A percentile compares a stretch with the other conserved stretches of the same genome.
These are phyloP conservation scores for Arthroderma uncinatum DNA, from an alignment of 2,329 filamentous ascomycete species.

Conservation along the genomic window DNA sequence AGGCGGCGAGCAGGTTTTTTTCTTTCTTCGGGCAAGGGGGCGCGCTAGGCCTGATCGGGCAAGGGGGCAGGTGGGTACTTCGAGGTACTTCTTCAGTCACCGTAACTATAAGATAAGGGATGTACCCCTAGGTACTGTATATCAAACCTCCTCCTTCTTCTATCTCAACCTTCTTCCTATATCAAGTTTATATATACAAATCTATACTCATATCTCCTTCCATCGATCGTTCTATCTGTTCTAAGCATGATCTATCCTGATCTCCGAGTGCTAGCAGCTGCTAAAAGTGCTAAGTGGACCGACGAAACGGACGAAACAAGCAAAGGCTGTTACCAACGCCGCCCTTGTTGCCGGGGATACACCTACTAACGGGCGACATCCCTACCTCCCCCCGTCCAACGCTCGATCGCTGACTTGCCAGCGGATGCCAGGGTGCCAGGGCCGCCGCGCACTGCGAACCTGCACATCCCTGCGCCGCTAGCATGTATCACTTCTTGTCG, in stretches of 20 bases:
- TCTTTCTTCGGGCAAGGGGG: not conserved
- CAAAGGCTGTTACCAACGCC: not conserved
- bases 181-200: not conserved
- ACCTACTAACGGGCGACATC: too few relatives aligned
- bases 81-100: not conserved
- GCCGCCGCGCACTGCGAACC: too few relatives aligned
- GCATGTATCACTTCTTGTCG: not conserved
- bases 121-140: too few relatives aligned
- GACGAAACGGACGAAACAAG: not conserved
- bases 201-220: too few relatives aligned
- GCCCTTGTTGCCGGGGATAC: too few relatives aligned
- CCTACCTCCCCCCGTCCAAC: not conserved
- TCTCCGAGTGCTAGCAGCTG: too few relatives aligned
- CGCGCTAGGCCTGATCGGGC: not conserved
- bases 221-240: too few relatives aligned
- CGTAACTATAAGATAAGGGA: too few relatives aligned
- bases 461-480: not conserved
- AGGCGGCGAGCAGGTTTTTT: not conserved
- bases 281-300: not conserved
- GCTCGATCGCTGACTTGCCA: not conserved
- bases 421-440: not conserved
- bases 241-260: too few relatives aligned
- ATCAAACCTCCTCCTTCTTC: too few relatives aligned
- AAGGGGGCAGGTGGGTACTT: not conserved
- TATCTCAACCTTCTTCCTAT: not conserved